Conservation (phyloP, 2,329 filamentous ascomycete genomes). For the Zymoseptoria brevis region DNA sequence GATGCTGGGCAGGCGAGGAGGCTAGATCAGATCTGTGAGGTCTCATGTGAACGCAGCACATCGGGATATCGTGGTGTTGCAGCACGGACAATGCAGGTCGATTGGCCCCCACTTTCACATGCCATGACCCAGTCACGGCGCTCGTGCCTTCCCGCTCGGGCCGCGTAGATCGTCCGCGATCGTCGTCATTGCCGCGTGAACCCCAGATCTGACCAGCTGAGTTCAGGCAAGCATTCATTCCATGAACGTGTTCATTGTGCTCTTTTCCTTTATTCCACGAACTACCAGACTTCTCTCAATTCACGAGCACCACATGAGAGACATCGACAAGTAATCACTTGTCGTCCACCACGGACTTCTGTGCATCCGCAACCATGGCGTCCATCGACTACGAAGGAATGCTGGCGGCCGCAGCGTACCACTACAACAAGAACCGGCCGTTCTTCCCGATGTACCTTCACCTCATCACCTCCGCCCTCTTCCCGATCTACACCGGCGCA, state of each 20-base stretch:
- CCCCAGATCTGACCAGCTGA: background rate
- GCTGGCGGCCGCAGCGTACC: conserved; percentile 6
- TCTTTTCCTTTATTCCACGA: background rate
- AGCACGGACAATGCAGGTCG: background rate
- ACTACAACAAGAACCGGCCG: conserved; percentile 25
- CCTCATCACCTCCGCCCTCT: conserved; percentile 60
- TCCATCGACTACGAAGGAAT: conserved; percentile 1
- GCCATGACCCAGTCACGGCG: background rate
- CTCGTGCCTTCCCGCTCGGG: background rate
- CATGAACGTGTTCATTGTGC: background rate
- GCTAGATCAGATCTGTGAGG: conserved; percentile 44
- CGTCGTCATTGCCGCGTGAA: background rate
- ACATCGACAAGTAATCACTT: background rate
- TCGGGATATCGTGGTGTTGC: background rate
- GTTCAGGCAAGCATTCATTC: background rate
- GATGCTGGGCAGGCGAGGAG: conserved; percentile 54
- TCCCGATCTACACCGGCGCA: conserved; percentile 75
- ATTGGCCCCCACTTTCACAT: background rate
- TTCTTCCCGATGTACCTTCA: conserved; percentile 52
- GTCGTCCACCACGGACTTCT: background rate
- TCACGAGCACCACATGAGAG: background rate
- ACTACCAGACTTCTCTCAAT: conserved; percentile 1
- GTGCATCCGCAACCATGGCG: background rate
- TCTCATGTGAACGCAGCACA: background rate
- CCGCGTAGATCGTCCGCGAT: background rate